These are phyloP conservation scores for Russula sp. DNA, from an alignment of 768 basidiomycete species.

Conservation along the genomic window DNA sequence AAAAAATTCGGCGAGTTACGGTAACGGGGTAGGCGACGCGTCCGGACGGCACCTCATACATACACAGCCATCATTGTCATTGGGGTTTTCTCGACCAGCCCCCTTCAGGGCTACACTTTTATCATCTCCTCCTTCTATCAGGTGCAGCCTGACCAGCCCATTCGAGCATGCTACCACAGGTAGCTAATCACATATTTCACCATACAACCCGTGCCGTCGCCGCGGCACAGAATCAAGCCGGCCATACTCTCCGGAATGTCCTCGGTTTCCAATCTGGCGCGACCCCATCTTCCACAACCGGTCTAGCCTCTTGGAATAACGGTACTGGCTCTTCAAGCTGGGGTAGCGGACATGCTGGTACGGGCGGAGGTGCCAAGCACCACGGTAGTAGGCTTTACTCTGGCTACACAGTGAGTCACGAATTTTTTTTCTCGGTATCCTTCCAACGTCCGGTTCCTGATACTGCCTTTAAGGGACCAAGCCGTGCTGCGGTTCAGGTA, in stretches of 20 bases:
- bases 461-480: slow-evolving; percentile 45
- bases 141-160: slow-evolving; percentile 6
- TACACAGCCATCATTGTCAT: no score
- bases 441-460: not conserved
- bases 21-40: not conserved
- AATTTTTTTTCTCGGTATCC: not conserved
- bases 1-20: not conserved
- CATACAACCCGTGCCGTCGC: slow-evolving; percentile 72
- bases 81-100: not conserved
- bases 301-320: slow-evolving; percentile 38
- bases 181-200: slow-evolving; percentile 71
- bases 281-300: slow-evolving; percentile 34
- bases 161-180: slow-evolving; percentile 67
- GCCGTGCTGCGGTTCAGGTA: slow-evolving; percentile 67
- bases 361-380: slow-evolving; percentile 63
- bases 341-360: slow-evolving; percentile 52
- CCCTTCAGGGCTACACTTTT: no score
- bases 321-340: slow-evolving; percentile 46
- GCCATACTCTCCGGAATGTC: slow-evolving; percentile 68
- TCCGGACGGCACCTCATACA: not conserved
- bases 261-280: slow-evolving; percentile 59
- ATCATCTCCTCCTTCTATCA: not conserved
- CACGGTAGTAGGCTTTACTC: slow-evolving; percentile 67
- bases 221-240: slow-evolving; percentile 64
- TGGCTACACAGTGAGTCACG: slow-evolving; percentile 53